phyloP scores from a whole-genome alignment of 2,329 filamentous ascomycete genomes.

The Xylaria sp. region DNA sequence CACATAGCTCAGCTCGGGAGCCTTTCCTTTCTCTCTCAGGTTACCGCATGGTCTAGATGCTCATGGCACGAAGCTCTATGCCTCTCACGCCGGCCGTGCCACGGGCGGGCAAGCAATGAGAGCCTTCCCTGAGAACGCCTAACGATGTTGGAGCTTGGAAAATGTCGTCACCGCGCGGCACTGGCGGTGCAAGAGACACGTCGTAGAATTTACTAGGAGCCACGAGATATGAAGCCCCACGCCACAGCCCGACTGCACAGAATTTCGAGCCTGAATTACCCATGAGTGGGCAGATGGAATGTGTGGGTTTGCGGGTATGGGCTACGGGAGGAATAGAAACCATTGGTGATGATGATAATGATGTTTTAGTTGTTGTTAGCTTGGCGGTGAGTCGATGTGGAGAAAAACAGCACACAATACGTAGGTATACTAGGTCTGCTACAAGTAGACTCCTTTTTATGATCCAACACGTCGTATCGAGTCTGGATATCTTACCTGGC shows the following conservation, averaged over 20 bases:
- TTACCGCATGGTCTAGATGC: not conserved
- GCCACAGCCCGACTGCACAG: slow-evolving; percentile 3
- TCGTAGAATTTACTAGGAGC: slow-evolving; percentile 20
- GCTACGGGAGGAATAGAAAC: not conserved
- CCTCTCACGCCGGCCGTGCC: not conserved
- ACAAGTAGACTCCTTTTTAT: not conserved
- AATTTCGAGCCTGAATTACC: not conserved
- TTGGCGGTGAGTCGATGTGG: slow-evolving; percentile 13
- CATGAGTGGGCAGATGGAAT: not conserved
- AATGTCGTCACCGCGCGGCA: slow-evolving; percentile 7
- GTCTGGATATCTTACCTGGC: not conserved
- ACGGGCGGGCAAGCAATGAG: not conserved
- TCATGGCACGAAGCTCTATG: not conserved
- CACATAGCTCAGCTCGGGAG: not conserved
- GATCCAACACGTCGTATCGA: not conserved
- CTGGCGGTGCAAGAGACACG: slow-evolving; percentile 18
- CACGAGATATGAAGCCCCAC: slow-evolving; percentile 19
- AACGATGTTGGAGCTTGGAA: not conserved
- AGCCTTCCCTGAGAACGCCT: not conserved
- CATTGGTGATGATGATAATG: not conserved
- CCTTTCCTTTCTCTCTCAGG: not conserved
- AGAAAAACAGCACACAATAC: not conserved
- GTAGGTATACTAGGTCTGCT: not conserved
- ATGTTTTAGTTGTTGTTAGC: not conserved
- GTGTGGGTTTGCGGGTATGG: not conserved